Conservation (phyloP, 768 basidiomycete genomes). For the Pulveroboletus sp. region DNA sequence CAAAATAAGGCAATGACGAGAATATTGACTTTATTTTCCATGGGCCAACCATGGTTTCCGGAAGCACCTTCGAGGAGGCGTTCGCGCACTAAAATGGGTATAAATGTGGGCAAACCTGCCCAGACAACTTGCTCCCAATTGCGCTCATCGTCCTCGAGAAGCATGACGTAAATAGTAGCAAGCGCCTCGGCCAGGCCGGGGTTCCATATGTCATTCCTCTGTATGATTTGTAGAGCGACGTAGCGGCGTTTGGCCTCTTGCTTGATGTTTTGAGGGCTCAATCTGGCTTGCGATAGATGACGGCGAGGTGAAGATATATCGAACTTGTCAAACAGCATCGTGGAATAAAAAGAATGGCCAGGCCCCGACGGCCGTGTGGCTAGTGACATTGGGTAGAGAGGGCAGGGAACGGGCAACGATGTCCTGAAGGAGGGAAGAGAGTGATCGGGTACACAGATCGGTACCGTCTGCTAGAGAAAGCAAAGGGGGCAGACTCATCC, state of each 20-base stretch:
- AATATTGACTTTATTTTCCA: conserved; percentile 43
- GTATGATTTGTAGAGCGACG: conserved; percentile 44
- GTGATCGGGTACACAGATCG: conserved; percentile 36
- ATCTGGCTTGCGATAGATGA: conserved; percentile 31
- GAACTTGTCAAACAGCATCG: conserved; percentile 47
- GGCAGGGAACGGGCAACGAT: conserved; percentile 27
- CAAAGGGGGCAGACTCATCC: conserved; percentile 29
- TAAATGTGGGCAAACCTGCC: conserved; percentile 41
- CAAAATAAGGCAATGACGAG: conserved; percentile 49
- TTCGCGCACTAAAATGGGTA: conserved; percentile 38
- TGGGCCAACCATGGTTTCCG: conserved; percentile 47
- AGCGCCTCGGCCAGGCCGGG: conserved; percentile 42
- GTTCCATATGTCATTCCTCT: conserved; percentile 34
- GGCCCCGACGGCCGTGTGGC: conserved; percentile 22
- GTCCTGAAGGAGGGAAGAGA: conserved; percentile 30
- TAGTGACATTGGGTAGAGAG: conserved; percentile 30
- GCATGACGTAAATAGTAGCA: conserved; percentile 55
- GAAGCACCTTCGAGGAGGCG: conserved; percentile 38
- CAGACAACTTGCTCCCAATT: conserved; percentile 47
- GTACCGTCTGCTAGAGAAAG: conserved; percentile 31
- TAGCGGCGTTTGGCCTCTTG: conserved; percentile 47
- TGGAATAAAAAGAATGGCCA: conserved; percentile 34
- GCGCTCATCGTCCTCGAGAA: conserved; percentile 52
- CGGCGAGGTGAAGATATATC: conserved; percentile 42
- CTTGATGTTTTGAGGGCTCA: conserved; percentile 34